A percentile compares a stretch with the other conserved stretches of the same genome.
These are phyloP conservation scores for Crithidia thermophila DNA, from an alignment of 208 protist species.

Conservation along the genomic window DNA sequence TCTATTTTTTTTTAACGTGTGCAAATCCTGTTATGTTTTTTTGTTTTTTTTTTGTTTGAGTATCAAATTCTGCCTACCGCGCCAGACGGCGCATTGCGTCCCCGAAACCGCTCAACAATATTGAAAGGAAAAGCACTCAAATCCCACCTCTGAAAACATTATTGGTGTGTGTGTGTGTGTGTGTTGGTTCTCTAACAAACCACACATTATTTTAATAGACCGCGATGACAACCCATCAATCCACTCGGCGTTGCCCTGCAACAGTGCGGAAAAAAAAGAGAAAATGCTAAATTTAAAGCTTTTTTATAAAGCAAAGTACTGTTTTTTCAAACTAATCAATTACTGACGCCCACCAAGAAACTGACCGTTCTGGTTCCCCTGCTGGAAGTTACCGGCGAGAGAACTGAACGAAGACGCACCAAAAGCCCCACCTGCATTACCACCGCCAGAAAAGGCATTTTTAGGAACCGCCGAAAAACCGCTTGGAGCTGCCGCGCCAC, in stretches of 20 bases:
- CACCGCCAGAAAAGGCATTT: conserved; percentile 28
- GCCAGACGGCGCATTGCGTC: no score
- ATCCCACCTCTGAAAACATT: no score
- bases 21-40: no score
- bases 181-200: no score
- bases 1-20: no score
- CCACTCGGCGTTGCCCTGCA: background rate
- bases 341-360: background rate
- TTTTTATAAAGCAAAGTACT: background rate
- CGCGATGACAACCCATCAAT: background rate
- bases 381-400: conserved; percentile 22
- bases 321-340: no score
- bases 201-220: no score
- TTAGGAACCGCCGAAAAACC: conserved; percentile 31
- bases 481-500: conserved; percentile 8
- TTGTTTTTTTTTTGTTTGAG: no score
- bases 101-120: no score
- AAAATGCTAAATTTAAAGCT: background rate
- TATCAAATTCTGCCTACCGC: no score
- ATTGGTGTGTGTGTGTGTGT: no score
- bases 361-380: background rate
- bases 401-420: conserved; percentile 32
- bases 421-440: conserved; percentile 25
- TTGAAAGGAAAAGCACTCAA: no score
- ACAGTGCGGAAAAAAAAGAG: background rate